Base-by-base conservation (phyloP, 768 basidiomycete species). In the Lactarius pseudohatsudake region DNA sequence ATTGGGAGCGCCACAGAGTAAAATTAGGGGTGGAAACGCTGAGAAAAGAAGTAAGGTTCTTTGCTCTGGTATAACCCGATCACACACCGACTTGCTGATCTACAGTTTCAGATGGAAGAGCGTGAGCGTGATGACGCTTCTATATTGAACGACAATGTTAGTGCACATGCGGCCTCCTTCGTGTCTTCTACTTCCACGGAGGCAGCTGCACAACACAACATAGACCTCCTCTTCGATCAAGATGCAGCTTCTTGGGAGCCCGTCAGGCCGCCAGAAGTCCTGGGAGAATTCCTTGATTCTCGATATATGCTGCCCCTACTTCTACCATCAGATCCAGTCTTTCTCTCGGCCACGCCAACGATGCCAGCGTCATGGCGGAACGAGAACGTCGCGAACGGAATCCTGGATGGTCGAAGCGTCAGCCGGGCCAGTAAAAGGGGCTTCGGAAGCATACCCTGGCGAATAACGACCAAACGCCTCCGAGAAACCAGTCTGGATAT, bases 1-100 rank as follows among this genome's bases (percentile, higher is more conserved):
- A 98, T 74, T 99, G 96, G 96, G 96, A 99, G 76, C 81, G 92
- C 64, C 90, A 93, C 75, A 82, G 94, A 54, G 87, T 96, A 38
- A 91, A 93, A 74, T 79, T 91, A 38, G 92, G 93, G 4, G 93
- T 96, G 10, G 89, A 93, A 72, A 88, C 89, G 10, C 79, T 94
- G 40, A 87, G 90, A 66, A 91, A 88, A 77, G 92, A 94, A 85
- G 91, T 92, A 66, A 63, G 75, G 30, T 38, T 34, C 11, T 68
- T n/a, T 11, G 3, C 22, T 13, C 30, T 36, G 28, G 20, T 47
- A n/a, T 30, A 8, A 4, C 55, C 30, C 16, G 59, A 10, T 45
- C 16, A 13, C 41, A n/a, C 41, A 18, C 15, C 22, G 28, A 47
- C 50, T 26, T 65, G 55, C 36, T 40, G 20, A 22, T 34, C 18